Conservation (phyloP, 331 rosid genomes). For the Malus hybrid region DNA sequence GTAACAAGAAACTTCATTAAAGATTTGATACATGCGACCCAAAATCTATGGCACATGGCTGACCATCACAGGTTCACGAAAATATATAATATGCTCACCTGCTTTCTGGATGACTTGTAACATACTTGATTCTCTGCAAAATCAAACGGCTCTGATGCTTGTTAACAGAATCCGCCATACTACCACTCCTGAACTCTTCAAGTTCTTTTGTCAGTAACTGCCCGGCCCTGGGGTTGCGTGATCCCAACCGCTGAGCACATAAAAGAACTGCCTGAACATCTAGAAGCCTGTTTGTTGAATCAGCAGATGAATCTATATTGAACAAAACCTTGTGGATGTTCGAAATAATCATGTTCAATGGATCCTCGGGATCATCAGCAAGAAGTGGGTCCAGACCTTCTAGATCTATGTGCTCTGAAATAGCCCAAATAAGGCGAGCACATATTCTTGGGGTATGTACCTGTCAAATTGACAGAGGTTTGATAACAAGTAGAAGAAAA, state of each 20-base stretch:
- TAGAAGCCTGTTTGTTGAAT: conserved; percentile 82
- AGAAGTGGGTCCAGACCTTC: conserved; percentile 98
- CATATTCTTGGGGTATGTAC: conserved; percentile 83
- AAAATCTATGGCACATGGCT: background rate
- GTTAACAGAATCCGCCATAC: conserved; percentile 88
- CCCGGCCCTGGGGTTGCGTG: conserved; percentile 92
- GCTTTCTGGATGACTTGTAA: conserved; percentile 60
- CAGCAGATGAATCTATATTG: conserved; percentile 66
- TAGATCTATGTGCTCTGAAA: conserved; percentile 89
- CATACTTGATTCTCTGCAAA: conserved; percentile 87
- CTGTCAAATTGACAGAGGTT: conserved; percentile 42
- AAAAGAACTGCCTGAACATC: conserved; percentile 96
- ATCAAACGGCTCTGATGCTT: conserved; percentile 92
- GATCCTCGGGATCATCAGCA: conserved; percentile 94
- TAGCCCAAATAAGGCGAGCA: conserved; percentile 90
- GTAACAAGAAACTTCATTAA: background rate
- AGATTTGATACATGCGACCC: background rate
- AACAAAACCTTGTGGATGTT: conserved; percentile 83
- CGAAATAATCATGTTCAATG: conserved; percentile 75
- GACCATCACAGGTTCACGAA: background rate
- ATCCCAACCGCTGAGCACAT: conserved; percentile 85
- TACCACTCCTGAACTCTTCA: conserved; percentile 72
- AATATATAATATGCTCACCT: conserved; percentile 37
- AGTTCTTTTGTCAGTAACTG: conserved; percentile 80
- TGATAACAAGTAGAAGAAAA: background rate